Evolutionary conservation across 2,329 filamentous ascomycete genomes (phyloP).

Genomic region (Exophiala sp.): DNA sequence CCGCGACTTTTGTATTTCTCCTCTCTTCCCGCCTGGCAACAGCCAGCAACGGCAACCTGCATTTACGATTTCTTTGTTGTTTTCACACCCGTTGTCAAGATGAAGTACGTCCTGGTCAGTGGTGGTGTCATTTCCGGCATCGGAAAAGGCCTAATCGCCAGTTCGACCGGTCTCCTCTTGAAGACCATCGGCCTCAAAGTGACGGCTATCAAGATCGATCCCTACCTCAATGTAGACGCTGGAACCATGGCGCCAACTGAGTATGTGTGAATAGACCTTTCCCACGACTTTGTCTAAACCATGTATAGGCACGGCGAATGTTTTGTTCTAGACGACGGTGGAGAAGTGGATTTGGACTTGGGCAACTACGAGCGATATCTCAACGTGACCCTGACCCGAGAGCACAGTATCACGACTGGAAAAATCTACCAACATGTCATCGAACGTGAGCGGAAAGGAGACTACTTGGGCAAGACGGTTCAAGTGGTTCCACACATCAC

Average conservation of each 20-base stretch:
- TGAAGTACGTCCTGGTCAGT: slow-evolving; percentile 80
- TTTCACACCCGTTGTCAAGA: slow-evolving; percentile 33
- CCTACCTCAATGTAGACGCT: slow-evolving; percentile 64
- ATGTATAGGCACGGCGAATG: slow-evolving; percentile 72
- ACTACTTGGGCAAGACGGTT: slow-evolving; percentile 85
- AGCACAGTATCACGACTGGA: slow-evolving; percentile 96
- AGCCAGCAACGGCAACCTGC: slow-evolving; percentile 26
- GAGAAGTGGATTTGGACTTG: slow-evolving; percentile 71
- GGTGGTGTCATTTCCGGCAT: slow-evolving; percentile 59
- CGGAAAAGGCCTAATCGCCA: slow-evolving; percentile 66
- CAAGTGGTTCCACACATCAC: slow-evolving; percentile 93
- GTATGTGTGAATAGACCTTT: slow-evolving; percentile 36
- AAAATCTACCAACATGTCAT: slow-evolving; percentile 93
- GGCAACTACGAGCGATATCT: slow-evolving; percentile 81
- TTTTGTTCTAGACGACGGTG: slow-evolving; percentile 81
- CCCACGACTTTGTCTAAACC: slow-evolving; percentile 10
- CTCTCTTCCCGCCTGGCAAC: slow-evolving; percentile 28
- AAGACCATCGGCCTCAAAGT: slow-evolving; percentile 78
- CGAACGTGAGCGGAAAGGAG: slow-evolving; percentile 64
- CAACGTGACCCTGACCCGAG: slow-evolving; percentile 72
- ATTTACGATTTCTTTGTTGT: slow-evolving; percentile 7
- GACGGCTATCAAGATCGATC: slow-evolving; percentile 65
- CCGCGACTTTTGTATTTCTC: slow-evolving; percentile 6
- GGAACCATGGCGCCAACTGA: slow-evolving; percentile 67
- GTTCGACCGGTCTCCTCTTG: slow-evolving; percentile 69